These are phyloP conservation scores for Termitomyces bulborhizus DNA, from an alignment of 768 basidiomycete genomes.

Conservation along the genomic window DNA sequence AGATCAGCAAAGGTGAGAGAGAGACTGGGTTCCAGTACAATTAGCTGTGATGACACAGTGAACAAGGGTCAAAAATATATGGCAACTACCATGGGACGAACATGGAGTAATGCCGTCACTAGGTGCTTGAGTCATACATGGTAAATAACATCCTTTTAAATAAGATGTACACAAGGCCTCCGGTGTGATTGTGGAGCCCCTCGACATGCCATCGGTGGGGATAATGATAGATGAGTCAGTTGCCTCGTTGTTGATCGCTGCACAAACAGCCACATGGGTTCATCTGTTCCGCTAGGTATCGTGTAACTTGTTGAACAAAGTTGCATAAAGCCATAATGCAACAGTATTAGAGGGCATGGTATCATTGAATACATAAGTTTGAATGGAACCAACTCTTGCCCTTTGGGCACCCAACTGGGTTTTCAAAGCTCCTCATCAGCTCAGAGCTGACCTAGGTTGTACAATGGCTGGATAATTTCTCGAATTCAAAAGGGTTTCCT, in stretches of 20 bases:
- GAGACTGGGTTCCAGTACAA: background rate
- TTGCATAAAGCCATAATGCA: no score
- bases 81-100: background rate
- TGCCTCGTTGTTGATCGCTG: conserved; percentile 4
- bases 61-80: background rate
- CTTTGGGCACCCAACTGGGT: no score
- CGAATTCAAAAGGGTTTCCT: no score
- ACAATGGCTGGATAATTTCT: no score
- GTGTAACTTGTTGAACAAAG: background rate
- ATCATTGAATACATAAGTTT: no score
- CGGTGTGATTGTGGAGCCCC: conserved; percentile 10
- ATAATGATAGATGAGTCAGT: conserved; percentile 5
- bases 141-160: background rate
- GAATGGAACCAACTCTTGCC: no score
- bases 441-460: no score
- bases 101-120: conserved; percentile 4
- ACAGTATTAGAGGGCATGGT: no score
- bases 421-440: no score
- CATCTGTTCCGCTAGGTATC: background rate
- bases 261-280: background rate
- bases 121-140: background rate
- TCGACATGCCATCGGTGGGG: conserved; percentile 3
- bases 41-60: background rate
- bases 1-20: conserved; percentile 2
- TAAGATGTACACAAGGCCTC: background rate